Evolutionary conservation across 139 green algal genomes (phyloP).

Genomic region (Zygnema circumcarinatum): DNA sequence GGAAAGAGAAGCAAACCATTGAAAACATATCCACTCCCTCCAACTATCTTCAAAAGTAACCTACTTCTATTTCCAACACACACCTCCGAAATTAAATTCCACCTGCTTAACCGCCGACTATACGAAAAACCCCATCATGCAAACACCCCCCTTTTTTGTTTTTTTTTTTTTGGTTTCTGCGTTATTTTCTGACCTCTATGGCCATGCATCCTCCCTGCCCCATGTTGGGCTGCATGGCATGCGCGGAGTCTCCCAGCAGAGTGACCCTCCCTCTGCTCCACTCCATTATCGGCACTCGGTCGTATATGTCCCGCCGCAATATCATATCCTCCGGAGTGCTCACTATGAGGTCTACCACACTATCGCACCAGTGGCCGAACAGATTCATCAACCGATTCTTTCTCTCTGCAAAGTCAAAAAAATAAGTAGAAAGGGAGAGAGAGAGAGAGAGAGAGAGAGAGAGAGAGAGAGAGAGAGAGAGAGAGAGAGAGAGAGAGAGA

Average conservation of each 20-base stretch:
- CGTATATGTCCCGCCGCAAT: slow-evolving; percentile 93
- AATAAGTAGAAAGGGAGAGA: no score
- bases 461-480: slow-evolving; percentile 10
- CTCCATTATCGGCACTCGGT: slow-evolving; percentile 76
- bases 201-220: slow-evolving; percentile 89
- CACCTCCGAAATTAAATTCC: no score
- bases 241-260: slow-evolving; percentile 92
- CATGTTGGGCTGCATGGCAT: slow-evolving; percentile 99
- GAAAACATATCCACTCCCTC: no score
- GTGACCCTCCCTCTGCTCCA: slow-evolving; percentile 86
- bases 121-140: no score
- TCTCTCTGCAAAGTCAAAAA: slow-evolving; percentile 65
- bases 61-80: no score
- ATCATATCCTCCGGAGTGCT: slow-evolving; percentile 88
- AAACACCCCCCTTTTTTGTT: no score
- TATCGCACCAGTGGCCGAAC: slow-evolving; percentile 86
- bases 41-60: no score
- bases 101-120: no score
- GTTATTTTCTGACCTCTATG: slow-evolving; percentile 67
- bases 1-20: no score
- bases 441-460: background rate
- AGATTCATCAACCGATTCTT: slow-evolving; percentile 82
- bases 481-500: background rate
- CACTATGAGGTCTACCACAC: slow-evolving; percentile 62
- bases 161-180: no score